A percentile compares a stretch with the other conserved stretches of the same genome.
Conservation (phyloP, 2,329 filamentous ascomycete genomes). For the Helotiales sp. region DNA sequence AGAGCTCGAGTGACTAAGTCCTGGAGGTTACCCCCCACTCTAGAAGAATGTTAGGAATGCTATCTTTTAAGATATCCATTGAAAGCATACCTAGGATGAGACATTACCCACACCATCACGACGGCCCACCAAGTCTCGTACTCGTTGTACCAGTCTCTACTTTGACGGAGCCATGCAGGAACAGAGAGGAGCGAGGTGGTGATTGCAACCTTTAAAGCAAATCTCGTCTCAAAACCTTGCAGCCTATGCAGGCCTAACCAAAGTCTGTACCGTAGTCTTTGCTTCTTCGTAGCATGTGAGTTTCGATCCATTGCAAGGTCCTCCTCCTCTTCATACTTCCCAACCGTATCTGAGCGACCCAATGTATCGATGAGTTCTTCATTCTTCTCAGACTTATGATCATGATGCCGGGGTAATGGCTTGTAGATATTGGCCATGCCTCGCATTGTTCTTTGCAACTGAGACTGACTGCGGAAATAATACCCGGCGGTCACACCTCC, state of each 20-base stretch:
- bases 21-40: conserved; percentile 58
- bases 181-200: conserved; percentile 52
- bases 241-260: conserved; percentile 53
- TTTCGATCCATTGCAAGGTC: conserved; percentile 42
- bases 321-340: conserved; percentile 38
- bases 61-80: neutral
- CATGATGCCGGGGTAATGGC: conserved; percentile 30
- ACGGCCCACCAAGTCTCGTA: conserved; percentile 61
- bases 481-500: conserved; percentile 56
- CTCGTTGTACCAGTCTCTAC: conserved; percentile 52
- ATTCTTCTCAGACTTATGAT: conserved; percentile 26
- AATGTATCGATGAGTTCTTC: conserved; percentile 18
- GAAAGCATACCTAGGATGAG: conserved; percentile 45
- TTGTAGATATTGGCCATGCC: conserved; percentile 37
- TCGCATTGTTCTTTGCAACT: conserved; percentile 35
- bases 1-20: conserved; percentile 54
- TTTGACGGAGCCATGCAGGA: conserved; percentile 50
- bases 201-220: conserved; percentile 56
- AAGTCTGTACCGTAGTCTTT: conserved; percentile 44
- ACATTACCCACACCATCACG: conserved; percentile 56
- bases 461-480: conserved; percentile 38
- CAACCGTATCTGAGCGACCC: conserved; percentile 26
- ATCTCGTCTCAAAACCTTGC: conserved; percentile 58
- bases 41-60: conserved; percentile 13
- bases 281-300: conserved; percentile 39